Base-by-base conservation (phyloP, 768 basidiomycete genomes). In the Exsudoporus frostii region DNA sequence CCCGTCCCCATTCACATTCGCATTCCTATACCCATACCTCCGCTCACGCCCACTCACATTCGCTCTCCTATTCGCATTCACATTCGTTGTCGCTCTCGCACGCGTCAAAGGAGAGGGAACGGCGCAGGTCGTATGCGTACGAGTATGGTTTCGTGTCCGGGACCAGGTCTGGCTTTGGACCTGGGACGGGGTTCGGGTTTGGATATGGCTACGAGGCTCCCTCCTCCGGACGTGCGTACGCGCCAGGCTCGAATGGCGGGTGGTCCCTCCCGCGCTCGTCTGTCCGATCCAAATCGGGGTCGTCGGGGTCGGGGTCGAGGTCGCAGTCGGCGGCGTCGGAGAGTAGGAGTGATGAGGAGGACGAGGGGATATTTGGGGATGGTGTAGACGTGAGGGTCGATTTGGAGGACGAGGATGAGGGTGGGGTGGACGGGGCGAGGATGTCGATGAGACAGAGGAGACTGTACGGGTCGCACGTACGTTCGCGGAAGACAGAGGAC, bases 231-330 rank as follows among this genome's bases (percentile, higher is more conserved):
- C n/a, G 44, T 6, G 19, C 33, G 25, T 53, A 65, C 40, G 58
- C 64, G 2, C 33, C 50, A 15, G 39, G 50, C 62, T 57, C 65
- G 22, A 67, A 71, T 29, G 79, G 74, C 22, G 79, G 74, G 30
- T 83, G 82, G 81, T 80, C 79, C 14, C 73, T 81, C 40, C 81
- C 80, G 22, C 74, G 76, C 32, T 83, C 82, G 24, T 82, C 81
- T 1, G 53, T 83, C 44, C 72, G 77, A 53, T 74, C 61, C 40
- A 66, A 53, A 39, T 78, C 74, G 10, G 67, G 67, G 30, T 76
- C 73, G 34, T 72, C 71, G 13, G 48, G 70, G 15, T 69, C 71
- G 8, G 49, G 63, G 42, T 72, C 71, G 14, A 46, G 68, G 17
- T 71, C 73, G 4, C 62, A 60, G 52, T 72, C 71, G 33, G 65